phyloP scores from a whole-genome alignment of 2,329 filamentous ascomycete genomes.

The Stylonectria norvegica region DNA sequence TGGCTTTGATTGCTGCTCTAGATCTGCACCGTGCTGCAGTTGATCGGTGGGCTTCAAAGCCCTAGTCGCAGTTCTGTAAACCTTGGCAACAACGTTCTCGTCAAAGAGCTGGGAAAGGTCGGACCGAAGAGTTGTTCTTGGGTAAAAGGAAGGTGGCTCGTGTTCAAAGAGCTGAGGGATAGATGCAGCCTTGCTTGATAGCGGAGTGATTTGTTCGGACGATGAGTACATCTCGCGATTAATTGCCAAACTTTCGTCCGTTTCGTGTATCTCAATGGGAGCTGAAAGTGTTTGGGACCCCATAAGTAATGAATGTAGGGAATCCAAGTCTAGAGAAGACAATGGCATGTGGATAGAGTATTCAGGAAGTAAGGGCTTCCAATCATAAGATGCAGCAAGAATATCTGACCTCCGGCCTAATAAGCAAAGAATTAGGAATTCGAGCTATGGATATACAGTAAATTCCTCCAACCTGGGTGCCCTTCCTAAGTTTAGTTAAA shows the following conservation, averaged over 20 bases:
- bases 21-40: background rate
- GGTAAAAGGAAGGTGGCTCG: background rate
- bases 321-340: background rate
- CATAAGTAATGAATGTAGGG: background rate
- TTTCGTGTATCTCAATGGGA: background rate
- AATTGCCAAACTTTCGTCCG: background rate
- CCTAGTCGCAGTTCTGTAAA: slow-evolving; percentile 2
- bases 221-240: background rate
- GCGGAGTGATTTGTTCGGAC: background rate
- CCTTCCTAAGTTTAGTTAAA: background rate
- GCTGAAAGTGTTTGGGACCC: background rate
- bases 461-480: background rate
- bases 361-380: background rate
- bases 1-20: background rate
- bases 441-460: background rate
- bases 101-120: slow-evolving; percentile 1
- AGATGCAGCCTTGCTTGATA: background rate
- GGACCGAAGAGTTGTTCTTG: background rate
- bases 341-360: background rate
- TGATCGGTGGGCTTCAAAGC: background rate
- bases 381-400: background rate
- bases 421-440: background rate
- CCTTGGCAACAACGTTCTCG: slow-evolving; percentile 8
- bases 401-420: background rate
- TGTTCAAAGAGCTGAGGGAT: background rate